These are phyloP conservation scores for Rhynchosporium secalis DNA, from an alignment of 2,329 filamentous ascomycete genomes.

Conservation along the genomic window DNA sequence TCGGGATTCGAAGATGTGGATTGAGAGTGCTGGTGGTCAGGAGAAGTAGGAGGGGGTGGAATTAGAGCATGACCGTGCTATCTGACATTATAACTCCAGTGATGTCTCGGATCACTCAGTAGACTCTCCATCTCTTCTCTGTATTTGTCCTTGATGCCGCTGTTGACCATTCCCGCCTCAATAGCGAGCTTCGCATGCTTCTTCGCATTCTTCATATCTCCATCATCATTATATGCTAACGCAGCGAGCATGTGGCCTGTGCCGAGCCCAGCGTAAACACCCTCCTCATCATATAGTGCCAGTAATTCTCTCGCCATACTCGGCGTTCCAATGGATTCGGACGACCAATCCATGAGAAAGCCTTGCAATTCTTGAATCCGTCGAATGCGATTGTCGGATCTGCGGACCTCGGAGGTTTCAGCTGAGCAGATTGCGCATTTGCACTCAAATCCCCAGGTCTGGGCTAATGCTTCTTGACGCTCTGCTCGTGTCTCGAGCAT, in stretches of 20 bases:
- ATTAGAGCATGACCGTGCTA: background rate
- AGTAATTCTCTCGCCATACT: conserved; percentile 44
- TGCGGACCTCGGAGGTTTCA: conserved; percentile 31
- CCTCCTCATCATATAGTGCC: conserved; percentile 42
- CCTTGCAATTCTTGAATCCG: conserved; percentile 39
- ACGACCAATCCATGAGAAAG: conserved; percentile 42
- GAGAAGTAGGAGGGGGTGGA: background rate
- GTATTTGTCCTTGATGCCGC: conserved; percentile 39
- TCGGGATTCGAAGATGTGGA: conserved; percentile 13
- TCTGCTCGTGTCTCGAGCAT: conserved; percentile 39
- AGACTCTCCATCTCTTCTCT: conserved; percentile 41
- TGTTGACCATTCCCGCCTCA: conserved; percentile 37
- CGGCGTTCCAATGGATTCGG: conserved; percentile 35
- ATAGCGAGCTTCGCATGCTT: conserved; percentile 40
- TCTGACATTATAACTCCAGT: conserved; percentile 35
- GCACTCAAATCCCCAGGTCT: conserved; percentile 45
- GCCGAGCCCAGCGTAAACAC: conserved; percentile 36
- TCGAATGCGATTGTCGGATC: conserved; percentile 41
- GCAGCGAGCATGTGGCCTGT: conserved; percentile 44
- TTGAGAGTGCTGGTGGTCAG: background rate
- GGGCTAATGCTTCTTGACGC: conserved; percentile 38
- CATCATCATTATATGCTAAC: conserved; percentile 44
- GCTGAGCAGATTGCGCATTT: conserved; percentile 42
- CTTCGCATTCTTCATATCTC: conserved; percentile 38
- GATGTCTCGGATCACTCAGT: conserved; percentile 34